phyloP scores from a whole-genome alignment of 1,284 basidiomycete genomes.

The Trichosporon sp. region DNA sequence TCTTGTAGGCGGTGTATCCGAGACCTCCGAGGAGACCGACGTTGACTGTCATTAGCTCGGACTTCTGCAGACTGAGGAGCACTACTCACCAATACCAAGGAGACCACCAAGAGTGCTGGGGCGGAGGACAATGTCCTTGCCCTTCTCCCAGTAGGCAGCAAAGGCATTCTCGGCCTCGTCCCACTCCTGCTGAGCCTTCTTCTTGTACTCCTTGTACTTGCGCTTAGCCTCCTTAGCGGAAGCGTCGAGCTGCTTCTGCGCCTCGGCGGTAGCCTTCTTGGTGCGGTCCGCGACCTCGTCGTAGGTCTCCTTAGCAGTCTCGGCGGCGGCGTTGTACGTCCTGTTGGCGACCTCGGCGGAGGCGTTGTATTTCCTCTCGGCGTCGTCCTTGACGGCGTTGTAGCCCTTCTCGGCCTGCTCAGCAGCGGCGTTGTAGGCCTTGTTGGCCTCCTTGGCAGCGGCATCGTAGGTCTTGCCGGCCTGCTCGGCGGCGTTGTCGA shows the following conservation, averaged over 20 bases:
- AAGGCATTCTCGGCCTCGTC: conserved; percentile 57
- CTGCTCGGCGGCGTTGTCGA: neutral
- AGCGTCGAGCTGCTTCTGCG: conserved; percentile 14
- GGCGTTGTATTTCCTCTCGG: neutral
- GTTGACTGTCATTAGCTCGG: conserved; percentile 54
- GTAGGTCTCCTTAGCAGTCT: conserved; percentile 20
- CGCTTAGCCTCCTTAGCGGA: conserved; percentile 42
- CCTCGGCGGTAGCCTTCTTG: conserved; percentile 8
- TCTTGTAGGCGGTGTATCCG: conserved; percentile 62
- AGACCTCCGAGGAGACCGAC: conserved; percentile 61
- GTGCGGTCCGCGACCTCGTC: neutral
- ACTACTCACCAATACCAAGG: conserved; percentile 59
- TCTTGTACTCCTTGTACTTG: conserved; percentile 53
- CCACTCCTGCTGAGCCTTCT: conserved; percentile 46
- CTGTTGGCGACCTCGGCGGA: conserved; percentile 20
- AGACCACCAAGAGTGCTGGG: conserved; percentile 68
- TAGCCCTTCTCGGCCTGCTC: neutral
- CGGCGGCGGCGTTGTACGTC: conserved; percentile 21
- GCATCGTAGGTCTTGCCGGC: neutral
- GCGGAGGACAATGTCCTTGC: conserved; percentile 59
- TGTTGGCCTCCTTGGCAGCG: conserved; percentile 10
- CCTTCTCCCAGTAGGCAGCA: conserved; percentile 55
- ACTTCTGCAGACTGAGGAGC: conserved; percentile 25
- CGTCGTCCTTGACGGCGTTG: neutral
- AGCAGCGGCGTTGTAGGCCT: conserved; percentile 50